Percentiles rank a stretch among this genome's conserved stretches.
phyloP scores from a whole-genome alignment of 2,329 filamentous ascomycete species.

The Phaeosphaeriaceae sp. region DNA sequence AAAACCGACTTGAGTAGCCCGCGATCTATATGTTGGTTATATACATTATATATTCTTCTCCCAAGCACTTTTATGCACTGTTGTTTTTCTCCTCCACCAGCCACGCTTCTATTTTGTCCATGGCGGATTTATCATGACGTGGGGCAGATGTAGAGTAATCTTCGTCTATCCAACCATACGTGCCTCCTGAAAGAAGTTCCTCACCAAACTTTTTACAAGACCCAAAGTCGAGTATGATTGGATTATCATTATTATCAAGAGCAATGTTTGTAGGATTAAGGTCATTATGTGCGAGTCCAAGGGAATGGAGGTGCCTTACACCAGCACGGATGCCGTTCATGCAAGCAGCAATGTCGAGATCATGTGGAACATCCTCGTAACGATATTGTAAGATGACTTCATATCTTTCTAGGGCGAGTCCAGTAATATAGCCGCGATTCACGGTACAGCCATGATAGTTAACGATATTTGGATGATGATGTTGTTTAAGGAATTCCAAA shows the following conservation, averaged over 20 bases:
- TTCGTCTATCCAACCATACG: slow-evolving; percentile 15
- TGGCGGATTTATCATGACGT: slow-evolving; percentile 6
- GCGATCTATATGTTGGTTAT: too few relatives aligned
- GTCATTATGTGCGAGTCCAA: slow-evolving; percentile 13
- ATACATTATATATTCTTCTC: too few relatives aligned
- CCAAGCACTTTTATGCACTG: background rate
- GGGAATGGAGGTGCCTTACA: slow-evolving; percentile 43
- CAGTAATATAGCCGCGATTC: slow-evolving; percentile 31
- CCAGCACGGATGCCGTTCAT: slow-evolving; percentile 31
- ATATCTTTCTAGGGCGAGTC: slow-evolving; percentile 34
- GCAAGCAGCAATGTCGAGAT: slow-evolving; percentile 20
- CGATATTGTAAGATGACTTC: slow-evolving; percentile 22
- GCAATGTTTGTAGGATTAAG: slow-evolving; percentile 17
- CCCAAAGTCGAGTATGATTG: slow-evolving; percentile 17
- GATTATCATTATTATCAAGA: slow-evolving; percentile 8
- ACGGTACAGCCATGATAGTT: slow-evolving; percentile 38
- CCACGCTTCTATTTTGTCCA: slow-evolving; percentile 14
- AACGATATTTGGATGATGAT: slow-evolving; percentile 38
- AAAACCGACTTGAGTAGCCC: too few relatives aligned
- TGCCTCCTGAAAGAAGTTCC: slow-evolving; percentile 11
- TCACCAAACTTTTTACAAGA: slow-evolving; percentile 14
- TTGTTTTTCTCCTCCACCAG: background rate
- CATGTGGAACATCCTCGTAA: slow-evolving; percentile 18
- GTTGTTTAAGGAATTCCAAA: slow-evolving; percentile 28
- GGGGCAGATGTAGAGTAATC: slow-evolving; percentile 12